Percentiles rank a stretch among this genome's conserved stretches.
Evolutionary conservation across 225 moss, liverwort and hornwort species (phyloP).

Genomic region (Physcomitrium patens): DNA sequence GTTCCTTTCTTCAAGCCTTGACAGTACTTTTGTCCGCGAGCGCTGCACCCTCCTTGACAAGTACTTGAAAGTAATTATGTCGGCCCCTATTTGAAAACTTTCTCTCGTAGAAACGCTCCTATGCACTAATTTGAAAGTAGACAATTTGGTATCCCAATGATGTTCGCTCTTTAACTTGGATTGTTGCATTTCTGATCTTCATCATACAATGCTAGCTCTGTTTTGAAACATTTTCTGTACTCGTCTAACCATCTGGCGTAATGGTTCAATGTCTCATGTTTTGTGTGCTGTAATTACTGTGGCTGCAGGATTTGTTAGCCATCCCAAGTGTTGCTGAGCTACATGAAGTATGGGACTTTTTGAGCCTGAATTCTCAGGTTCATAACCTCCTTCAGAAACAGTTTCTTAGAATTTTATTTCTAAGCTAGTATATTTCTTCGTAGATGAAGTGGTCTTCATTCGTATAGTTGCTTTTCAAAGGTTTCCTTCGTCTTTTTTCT

Average conservation of each 20-base stretch:
- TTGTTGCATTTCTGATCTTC: not conserved
- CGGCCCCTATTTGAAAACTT: conserved; percentile 10
- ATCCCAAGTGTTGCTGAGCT: conserved; percentile 70
- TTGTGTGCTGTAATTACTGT: not conserved
- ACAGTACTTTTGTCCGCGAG: conserved; percentile 53
- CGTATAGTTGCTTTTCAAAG: not conserved
- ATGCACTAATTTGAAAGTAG: conserved; percentile 1
- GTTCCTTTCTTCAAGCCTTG: conserved; percentile 62
- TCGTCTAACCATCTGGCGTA: conserved; percentile 5
- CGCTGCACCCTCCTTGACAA: conserved; percentile 63
- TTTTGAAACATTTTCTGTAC: conserved; percentile 16
- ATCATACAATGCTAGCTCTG: not conserved
- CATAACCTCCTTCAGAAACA: conserved; percentile 23
- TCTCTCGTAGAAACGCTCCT: conserved; percentile 2
- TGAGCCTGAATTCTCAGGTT: conserved; percentile 66
- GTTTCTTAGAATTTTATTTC: conserved; percentile 17
- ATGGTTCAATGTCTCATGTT: conserved; percentile 16
- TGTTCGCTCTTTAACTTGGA: conserved; percentile 15
- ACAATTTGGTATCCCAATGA: not conserved
- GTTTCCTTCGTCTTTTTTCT: not conserved
- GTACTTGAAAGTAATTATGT: conserved; percentile 55
- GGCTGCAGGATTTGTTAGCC: conserved; percentile 58
- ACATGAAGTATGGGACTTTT: conserved; percentile 72
- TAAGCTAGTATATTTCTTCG: conserved; percentile 11
- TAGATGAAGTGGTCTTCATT: conserved; percentile 12